Evolutionary conservation across 2,329 filamentous ascomycete genomes (phyloP), one percentile per base, ranked within the genome.

Genomic region (Zasmidium cellare): DNA sequence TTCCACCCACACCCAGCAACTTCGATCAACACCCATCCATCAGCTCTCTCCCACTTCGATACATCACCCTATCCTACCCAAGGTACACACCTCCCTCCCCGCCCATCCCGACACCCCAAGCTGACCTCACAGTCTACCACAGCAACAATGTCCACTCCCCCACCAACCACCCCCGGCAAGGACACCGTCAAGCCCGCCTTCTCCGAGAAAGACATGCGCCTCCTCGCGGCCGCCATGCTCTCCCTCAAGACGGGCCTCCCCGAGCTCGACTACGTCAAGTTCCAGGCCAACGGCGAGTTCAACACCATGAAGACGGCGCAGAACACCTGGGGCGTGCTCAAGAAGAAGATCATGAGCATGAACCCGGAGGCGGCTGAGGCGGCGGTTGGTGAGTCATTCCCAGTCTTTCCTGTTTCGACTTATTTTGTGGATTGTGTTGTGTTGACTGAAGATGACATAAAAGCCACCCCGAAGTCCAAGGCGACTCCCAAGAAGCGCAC

Each of bases 271-370:
- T 67, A 71, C 45, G 59, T 67, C 11, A 69, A 67, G 58, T 61
- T 74, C 51, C 51, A 46, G 12, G 57, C 60, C 45, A 46, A 55
- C 22, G 69, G 56, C 35, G 67, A 57, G 2, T 73, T 73, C 66
- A 70, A 68, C 56, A 71, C 68, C 22, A 2, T 49, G 20, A 73
- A 72, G 61, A 72, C 69, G 12, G 61, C 67, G 3, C 51, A 58
- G 55, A 74, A 74, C 65, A 68, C 64, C n/a, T 74, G 72, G 72
- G 69, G 64, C 49, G 55, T 53, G 2, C 65, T 73, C 59, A 73
- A 72, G 67, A 70, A 69, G 64, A 72, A 74, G 66, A 55, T 74
- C 46, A 48, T 51, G 14, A 18, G 50, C 7, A 19, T 66, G 19
- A 57, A 51, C 31, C 56, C 66, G 14, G 56, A 56, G 22, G 57